Percentiles rank a stretch among this genome's conserved stretches.
These are phyloP conservation scores for Cercospora zeae-maydis DNA, from an alignment of 2,329 filamentous ascomycete genomes.

Conservation along the genomic window DNA sequence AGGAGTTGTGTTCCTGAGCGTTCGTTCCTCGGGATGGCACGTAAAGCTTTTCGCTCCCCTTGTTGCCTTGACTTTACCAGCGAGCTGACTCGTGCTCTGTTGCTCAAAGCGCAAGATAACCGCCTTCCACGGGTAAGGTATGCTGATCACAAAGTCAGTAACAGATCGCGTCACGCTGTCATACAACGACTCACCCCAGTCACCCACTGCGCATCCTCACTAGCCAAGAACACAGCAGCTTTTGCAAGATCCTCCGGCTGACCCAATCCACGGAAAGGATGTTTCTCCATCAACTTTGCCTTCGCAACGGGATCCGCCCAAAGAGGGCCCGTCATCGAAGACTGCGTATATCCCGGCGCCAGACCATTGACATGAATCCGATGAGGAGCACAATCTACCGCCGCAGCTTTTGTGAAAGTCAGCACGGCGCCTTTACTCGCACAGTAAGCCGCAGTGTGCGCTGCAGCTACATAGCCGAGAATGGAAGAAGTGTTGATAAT, in stretches of 20 bases:
- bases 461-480: constrained; percentile 44
- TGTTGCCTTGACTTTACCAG: background rate
- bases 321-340: constrained; percentile 24
- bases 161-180: background rate
- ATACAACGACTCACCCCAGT: constrained; percentile 14
- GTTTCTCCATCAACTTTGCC: constrained; percentile 29
- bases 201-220: constrained; percentile 36
- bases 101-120: constrained; percentile 12
- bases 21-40: no score
- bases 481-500: constrained; percentile 51
- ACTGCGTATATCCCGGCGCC: constrained; percentile 30
- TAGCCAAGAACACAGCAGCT: constrained; percentile 46
- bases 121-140: constrained; percentile 22
- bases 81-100: background rate
- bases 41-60: no score
- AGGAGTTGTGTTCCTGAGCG: no score
- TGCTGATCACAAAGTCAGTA: constrained; percentile 14
- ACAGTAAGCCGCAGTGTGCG: constrained; percentile 33
- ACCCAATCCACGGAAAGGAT: constrained; percentile 37
- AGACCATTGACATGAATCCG: constrained; percentile 33
- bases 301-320: constrained; percentile 26
- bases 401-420: constrained; percentile 29
- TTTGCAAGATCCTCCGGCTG: constrained; percentile 43
- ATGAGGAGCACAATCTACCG: constrained; percentile 31
- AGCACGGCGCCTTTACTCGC: constrained; percentile 31